Percentiles rank a stretch among this genome's conserved stretches.
These are phyloP conservation scores for Talaromyces amestolkiae DNA, from an alignment of 2,329 filamentous ascomycete genomes.

Conservation along the genomic window DNA sequence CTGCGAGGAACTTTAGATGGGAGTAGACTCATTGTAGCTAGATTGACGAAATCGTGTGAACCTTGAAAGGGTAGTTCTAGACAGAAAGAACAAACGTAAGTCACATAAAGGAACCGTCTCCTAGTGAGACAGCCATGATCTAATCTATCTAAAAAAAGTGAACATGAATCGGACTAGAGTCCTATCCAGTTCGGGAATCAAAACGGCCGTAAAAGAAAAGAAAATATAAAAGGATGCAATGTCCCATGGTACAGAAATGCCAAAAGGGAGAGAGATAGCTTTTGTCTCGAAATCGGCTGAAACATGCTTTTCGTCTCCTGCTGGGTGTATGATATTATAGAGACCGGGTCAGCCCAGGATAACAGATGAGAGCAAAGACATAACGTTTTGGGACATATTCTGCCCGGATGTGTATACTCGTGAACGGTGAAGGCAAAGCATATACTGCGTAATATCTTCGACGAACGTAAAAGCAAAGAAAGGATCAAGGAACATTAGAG, in stretches of 20 bases:
- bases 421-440: conserved; percentile 3
- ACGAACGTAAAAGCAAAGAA: conserved; percentile 10
- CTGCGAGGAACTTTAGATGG: conserved; percentile 12
- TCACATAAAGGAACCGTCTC: conserved; percentile 13
- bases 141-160: conserved; percentile 18
- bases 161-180: not conserved
- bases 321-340: not conserved
- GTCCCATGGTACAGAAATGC: conserved; percentile 17
- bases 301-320: not conserved
- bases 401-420: not conserved
- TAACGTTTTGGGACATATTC: conserved; percentile 3
- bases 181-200: conserved; percentile 10
- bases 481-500: conserved; percentile 7
- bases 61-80: not conserved
- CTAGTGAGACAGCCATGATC: conserved; percentile 15
- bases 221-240: conserved; percentile 16
- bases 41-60: not conserved
- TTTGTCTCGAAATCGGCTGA: not conserved
- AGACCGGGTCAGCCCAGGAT: no score
- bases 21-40: not conserved
- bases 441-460: conserved; percentile 16
- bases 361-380: not conserved
- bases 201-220: conserved; percentile 7
- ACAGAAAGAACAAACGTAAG: not conserved
- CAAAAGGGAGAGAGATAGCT: conserved; percentile 10